Conservation (phyloP, 306 rosid species). For the Biancaea sappan region DNA sequence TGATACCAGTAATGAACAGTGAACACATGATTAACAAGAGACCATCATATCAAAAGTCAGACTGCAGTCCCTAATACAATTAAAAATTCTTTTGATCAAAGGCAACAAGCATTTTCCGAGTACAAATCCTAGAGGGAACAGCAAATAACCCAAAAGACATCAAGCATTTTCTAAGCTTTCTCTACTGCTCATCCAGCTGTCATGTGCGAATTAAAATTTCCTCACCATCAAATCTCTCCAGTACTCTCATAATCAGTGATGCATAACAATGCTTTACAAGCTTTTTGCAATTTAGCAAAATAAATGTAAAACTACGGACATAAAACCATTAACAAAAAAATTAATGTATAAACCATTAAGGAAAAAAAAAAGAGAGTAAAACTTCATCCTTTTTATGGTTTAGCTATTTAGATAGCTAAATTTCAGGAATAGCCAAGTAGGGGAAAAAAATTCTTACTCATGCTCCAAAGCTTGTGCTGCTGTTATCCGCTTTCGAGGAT, state of each 20-base stretch:
- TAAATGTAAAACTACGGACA: background rate
- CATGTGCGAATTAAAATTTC: conserved; percentile 6
- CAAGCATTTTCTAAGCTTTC: conserved; percentile 31
- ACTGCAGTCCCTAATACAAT: background rate
- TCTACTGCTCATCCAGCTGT: conserved; percentile 17
- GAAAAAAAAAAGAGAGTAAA: too few relatives aligned
- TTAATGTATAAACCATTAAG: too few relatives aligned
- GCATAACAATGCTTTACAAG: background rate
- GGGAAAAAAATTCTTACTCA: conserved; percentile 60
- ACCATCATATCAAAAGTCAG: conserved; percentile 22
- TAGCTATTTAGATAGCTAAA: conserved; percentile 13
- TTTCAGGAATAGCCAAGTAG: conserved; percentile 9
- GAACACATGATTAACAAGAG: background rate
- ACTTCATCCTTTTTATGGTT: conserved; percentile 13
- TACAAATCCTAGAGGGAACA: too few relatives aligned
- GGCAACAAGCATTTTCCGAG: conserved; percentile 22
- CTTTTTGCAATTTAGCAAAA: background rate
- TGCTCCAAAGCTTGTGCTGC: conserved; percentile 96
- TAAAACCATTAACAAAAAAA: background rate
- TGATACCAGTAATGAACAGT: background rate
- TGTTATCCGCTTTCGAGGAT: conserved; percentile 91
- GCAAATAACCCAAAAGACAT: too few relatives aligned
- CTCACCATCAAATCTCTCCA: background rate
- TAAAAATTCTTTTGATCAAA: conserved; percentile 12
- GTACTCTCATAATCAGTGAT: conserved; percentile 15